Evolutionary conservation across 2,329 filamentous ascomycete genomes (phyloP), one percentile per base, ranked within the genome.

Genomic region (Aspergillus fijiensis): DNA sequence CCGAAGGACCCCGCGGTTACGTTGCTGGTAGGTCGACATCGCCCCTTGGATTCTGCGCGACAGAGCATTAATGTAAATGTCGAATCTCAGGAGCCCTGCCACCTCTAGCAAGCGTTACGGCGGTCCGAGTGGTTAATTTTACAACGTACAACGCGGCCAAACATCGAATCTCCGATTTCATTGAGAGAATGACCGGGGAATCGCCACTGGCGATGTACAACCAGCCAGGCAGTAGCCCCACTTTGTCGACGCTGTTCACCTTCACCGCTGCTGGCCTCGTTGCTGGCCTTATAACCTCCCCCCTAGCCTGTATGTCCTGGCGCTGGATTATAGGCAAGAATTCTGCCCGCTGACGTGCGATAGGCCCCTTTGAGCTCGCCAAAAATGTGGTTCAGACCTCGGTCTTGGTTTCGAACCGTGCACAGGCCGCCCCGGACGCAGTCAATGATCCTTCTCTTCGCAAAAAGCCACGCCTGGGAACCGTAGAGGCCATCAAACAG

Each of bases 311-410:
- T 80, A 72, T 64, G 78, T 19, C 4, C 12, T 11, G 16, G n/a
- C 47, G 23, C 19, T 47, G n/a, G n/a, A 16, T 39, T 33, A 14
- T 9, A n/a, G n/a, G 4, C 14, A 6, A 49, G 49, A 19, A 16
- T n/a, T 5, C 14, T 48, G 39, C 10, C 35, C 16, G 25, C 16
- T 60, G 63, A 49, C 65, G 45, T 23, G 6, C 3, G 12, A 54
- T 31, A 80, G 79, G 79, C 60, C 79, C 79, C 1, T 79, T 81
- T 55, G 79, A 81, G 69, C 67, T 80, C 35, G 76, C 79, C 53
- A 81, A 81, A 65, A 81, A 81, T 59, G 79, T 80, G 5, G 77
- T 80, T 16, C 79, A 81, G 64, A 80, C 79, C 9, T 81, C 79
- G 1, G 79, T 81, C 35, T 67, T 81, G 51, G 77, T 81, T 61